A percentile compares a stretch with the other conserved stretches of the same genome.
phyloP scores from a whole-genome alignment of 805 yeast genomes.

The Clavispora asparagi region DNA sequence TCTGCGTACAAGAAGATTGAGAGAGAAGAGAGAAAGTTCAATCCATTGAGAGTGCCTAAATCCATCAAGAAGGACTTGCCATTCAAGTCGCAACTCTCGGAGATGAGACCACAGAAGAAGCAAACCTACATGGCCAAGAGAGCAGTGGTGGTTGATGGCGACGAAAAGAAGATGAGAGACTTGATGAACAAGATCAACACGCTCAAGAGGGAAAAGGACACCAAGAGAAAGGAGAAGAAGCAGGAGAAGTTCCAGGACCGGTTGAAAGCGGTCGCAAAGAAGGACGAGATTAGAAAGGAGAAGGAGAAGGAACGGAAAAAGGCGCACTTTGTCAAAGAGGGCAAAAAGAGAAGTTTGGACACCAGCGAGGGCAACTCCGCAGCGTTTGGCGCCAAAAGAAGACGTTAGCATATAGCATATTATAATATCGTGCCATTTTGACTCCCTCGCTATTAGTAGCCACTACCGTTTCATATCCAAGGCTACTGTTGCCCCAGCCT shows the following conservation, averaged over 20 bases:
- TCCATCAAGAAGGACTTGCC: slow-evolving; percentile 75
- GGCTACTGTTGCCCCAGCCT: neutral
- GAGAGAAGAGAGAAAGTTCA: slow-evolving; percentile 78
- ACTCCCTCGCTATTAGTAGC: neutral
- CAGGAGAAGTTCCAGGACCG: slow-evolving; percentile 70
- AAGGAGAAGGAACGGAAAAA: slow-evolving; percentile 82
- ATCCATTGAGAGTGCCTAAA: slow-evolving; percentile 82
- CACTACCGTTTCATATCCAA: neutral
- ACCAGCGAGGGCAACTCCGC: slow-evolving; percentile 25
- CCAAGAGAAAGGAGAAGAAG: slow-evolving; percentile 68
- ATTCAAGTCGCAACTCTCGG: slow-evolving; percentile 83
- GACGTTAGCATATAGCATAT: slow-evolving; percentile 9
- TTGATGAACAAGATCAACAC: slow-evolving; percentile 85
- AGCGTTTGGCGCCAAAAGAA: slow-evolving; percentile 32
- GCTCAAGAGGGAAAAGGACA: slow-evolving; percentile 78
- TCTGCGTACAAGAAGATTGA: slow-evolving; percentile 66
- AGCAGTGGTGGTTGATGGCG: slow-evolving; percentile 90
- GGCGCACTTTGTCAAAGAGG: slow-evolving; percentile 72
- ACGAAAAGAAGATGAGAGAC: slow-evolving; percentile 88
- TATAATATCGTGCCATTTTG: neutral
- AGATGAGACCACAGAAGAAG: slow-evolving; percentile 83
- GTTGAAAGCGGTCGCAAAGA: slow-evolving; percentile 69
- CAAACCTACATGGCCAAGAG: slow-evolving; percentile 79
- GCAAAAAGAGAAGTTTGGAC: slow-evolving; percentile 51
- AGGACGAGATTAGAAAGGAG: slow-evolving; percentile 63